phyloP scores from a whole-genome alignment of 2,329 filamentous ascomycete species.

The Botrytis porri region DNA sequence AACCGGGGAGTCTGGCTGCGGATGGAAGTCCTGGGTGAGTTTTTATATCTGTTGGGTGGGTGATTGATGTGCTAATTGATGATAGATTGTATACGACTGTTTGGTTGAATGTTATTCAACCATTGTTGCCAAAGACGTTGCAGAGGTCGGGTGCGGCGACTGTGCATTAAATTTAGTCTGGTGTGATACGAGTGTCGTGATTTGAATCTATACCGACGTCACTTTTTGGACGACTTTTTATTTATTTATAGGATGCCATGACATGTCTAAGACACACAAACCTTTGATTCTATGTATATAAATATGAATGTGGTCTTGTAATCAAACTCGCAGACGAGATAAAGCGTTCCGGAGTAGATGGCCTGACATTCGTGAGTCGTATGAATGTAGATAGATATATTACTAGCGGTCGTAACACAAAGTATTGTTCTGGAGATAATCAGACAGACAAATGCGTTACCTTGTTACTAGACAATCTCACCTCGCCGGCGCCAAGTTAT shows the following conservation, averaged over 20 bases:
- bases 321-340: neutral
- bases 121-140: slow-evolving; percentile 1
- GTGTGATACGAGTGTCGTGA: neutral
- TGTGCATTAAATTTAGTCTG: neutral
- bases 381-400: neutral
- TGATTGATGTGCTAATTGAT: neutral
- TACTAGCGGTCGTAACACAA: neutral
- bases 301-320: neutral
- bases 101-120: slow-evolving; percentile 2
- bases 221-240: neutral
- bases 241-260: neutral
- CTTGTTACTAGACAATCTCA: neutral
- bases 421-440: neutral
- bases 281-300: neutral
- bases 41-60: too few species aligned
- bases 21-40: slow-evolving; percentile 42
- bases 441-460: neutral
- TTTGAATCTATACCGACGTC: neutral
- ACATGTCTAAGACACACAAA: too few species aligned
- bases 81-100: slow-evolving; percentile 5
- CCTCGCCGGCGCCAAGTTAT: neutral
- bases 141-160: neutral
- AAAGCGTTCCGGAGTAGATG: neutral
- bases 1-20: slow-evolving; percentile 45
- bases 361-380: neutral